Base-by-base conservation (phyloP, 345 rosid genomes). In the Limnanthes douglasii region DNA sequence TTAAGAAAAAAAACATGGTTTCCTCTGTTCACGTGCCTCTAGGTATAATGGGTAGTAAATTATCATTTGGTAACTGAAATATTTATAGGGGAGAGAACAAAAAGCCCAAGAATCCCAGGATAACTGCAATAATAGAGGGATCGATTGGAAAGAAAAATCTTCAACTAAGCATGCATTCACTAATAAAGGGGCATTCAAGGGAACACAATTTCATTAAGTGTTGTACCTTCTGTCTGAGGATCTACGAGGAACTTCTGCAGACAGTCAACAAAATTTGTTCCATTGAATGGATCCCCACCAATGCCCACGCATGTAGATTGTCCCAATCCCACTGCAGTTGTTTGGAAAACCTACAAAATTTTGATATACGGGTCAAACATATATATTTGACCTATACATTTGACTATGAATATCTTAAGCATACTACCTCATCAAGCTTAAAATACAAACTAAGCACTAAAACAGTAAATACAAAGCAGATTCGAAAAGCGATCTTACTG, bases 201-300 rank as follows among this genome's bases (percentile, higher is more conserved):
- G n/a, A n/a, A n/a, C n/a, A n/a, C n/a, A n/a, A n/a, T n/a, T n/a
- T n/a, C n/a, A n/a, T n/a, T n/a, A n/a, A n/a, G 32, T 19, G 41
- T 39, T 9, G 4, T 39, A 84, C 95, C 95, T 84, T 84, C 93
- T 39, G 95, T 84, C 50, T 75, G 95, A 21, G 93, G 78, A 33
- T 84, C 93, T 20, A 41, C 74, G 15, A 84, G 62, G 45, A 84
- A 84, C 54, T 58, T 84, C 56, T 79, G 50, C 11, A 79, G 43
- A 70, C 95, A 84, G 50, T 79, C 86, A 44, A 84, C 85, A 62
- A 84, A 84, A 50, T 79, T 79, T 30, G 95, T 84, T 15, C 95
- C 95, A 53, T 84, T 79, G 49, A 79, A 84, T 41, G 93, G 95
- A 67, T 84, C 95, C 5, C 93, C 93, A 13, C 95, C 93, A 11